Evolutionary conservation across 371 early-diverging fungal species (phyloP), one percentile per base, ranked within the genome.

Genomic region (Mucor saturninus): DNA sequence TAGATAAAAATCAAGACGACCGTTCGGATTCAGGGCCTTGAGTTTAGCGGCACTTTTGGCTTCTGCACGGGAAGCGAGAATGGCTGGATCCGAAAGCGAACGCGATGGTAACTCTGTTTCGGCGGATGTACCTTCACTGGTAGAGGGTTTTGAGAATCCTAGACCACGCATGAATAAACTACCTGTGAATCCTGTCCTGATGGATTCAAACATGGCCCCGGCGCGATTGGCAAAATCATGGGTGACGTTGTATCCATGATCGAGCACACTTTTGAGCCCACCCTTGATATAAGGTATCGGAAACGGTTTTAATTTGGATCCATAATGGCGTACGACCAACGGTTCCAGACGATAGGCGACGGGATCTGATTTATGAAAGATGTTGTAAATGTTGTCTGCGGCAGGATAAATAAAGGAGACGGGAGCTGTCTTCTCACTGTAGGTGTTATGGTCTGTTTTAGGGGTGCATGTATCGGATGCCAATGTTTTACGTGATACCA

Each of bases 201-300:
- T 71, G 0, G 86, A 80, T 42, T 86, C 87, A 53, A 88, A 83
- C 81, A 92, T 87, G 26, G 85, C 88, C 3, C 85, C 86, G 39
- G 91, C 91, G 28, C 84, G 76, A 52, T 82, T 89, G 14, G 91
- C 90, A 43, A 92, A 73, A 35, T 83, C 91, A 39, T 76, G 82
- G 5, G 90, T 81, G 0, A 90, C 85, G 59, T 81, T 82, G 54
- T 85, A 83, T 32, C 87, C 77, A 14, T 85, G 86, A 62, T 87
- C 77, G 49, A 87, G 74, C 13, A 88, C 75, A 45, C 87, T 86
- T 56, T 85, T 91, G 7, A 93, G 74, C 1, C 95, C 95, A 6
- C 95, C 95, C 63, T 94, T 94, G 51, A 88, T 87, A 63, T 94
- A 94, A 1, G 89, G 89, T 39, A 94, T 83, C 3, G 85, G 81